Percentiles rank a stretch among this genome's conserved stretches.
Evolutionary conservation across 202 grass and related monocot genomes (phyloP).

Genomic region (Hordeum pubiflorum): DNA sequence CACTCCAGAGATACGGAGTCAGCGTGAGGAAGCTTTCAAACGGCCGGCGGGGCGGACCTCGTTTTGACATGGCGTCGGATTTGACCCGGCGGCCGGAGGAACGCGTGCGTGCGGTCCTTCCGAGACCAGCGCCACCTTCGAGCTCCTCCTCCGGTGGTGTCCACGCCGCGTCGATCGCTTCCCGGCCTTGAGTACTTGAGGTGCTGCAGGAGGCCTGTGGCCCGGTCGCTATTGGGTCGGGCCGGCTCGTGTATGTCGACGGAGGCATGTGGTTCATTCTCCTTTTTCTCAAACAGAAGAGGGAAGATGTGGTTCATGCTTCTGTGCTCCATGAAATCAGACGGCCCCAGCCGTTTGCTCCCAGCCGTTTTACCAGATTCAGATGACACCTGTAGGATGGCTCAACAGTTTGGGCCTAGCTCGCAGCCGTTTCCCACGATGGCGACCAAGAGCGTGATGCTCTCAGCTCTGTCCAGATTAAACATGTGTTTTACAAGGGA

Average conservation of each 20-base stretch:
- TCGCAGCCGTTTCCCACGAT: not conserved
- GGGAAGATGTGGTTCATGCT: too few species aligned
- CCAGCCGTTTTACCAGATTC: too few species aligned
- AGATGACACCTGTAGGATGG: too few species aligned
- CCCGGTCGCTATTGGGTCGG: not conserved
- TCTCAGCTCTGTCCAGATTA: too few species aligned
- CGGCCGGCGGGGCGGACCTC: not conserved
- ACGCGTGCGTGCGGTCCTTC: not conserved
- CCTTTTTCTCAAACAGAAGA: not conserved
- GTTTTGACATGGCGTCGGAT: not conserved
- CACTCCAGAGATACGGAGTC: not conserved
- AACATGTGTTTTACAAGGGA: too few species aligned
- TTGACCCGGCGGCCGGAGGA: not conserved
- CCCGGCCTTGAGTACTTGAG: too few species aligned
- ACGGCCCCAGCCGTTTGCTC: too few species aligned
- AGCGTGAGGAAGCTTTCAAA: not conserved
- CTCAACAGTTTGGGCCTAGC: not conserved
- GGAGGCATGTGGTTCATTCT: not conserved
- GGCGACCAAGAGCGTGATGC: not conserved
- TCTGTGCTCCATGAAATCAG: not conserved
- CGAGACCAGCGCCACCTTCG: not conserved
- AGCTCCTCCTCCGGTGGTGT: not conserved
- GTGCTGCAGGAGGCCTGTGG: not conserved
- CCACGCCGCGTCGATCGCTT: too few species aligned
- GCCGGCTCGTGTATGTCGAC: not conserved